A percentile compares a stretch with the other conserved stretches of the same genome.
Conservation (phyloP, 129 eudicot genomes). For the Pseudognaphalium luteoalbum region DNA sequence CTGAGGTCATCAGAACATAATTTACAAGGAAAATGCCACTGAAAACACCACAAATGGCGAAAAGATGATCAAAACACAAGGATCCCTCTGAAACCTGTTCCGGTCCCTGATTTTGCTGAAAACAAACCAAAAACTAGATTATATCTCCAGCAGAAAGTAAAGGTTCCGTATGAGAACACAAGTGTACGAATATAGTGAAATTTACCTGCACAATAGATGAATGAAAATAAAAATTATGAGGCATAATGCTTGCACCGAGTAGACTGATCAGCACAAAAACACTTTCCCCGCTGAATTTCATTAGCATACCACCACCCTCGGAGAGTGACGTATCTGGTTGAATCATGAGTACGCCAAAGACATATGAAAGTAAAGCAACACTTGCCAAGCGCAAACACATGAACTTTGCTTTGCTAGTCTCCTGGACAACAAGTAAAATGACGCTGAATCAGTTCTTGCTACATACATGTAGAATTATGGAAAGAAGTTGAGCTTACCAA, state of each 20-base stretch:
- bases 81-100: slow-evolving; percentile 50
- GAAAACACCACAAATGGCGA: slow-evolving; percentile 58
- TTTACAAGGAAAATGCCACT: slow-evolving; percentile 80
- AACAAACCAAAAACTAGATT: slow-evolving; percentile 10
- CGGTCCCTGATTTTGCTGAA: slow-evolving; percentile 61
- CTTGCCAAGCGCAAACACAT: slow-evolving; percentile 50
- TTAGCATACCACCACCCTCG: slow-evolving; percentile 40
- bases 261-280: slow-evolving; percentile 70
- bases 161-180: not conserved
- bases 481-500: slow-evolving; percentile 45
- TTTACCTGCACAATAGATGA: slow-evolving; percentile 84
- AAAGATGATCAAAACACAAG: slow-evolving; percentile 64
- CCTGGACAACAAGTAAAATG: slow-evolving; percentile 44
- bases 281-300: slow-evolving; percentile 66
- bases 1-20: slow-evolving; percentile 68
- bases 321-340: slow-evolving; percentile 63
- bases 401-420: slow-evolving; percentile 52
- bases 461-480: not conserved
- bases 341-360: slow-evolving; percentile 58
- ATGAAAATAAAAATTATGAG: slow-evolving; percentile 93
- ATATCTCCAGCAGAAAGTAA: not conserved
- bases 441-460: not conserved
- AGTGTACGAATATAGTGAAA: not conserved
- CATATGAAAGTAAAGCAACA: slow-evolving; percentile 48
- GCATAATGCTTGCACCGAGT: slow-evolving; percentile 95